These are phyloP conservation scores for Paramyrothecium sp. DNA, from an alignment of 2,329 filamentous ascomycete species.

Conservation along the genomic window DNA sequence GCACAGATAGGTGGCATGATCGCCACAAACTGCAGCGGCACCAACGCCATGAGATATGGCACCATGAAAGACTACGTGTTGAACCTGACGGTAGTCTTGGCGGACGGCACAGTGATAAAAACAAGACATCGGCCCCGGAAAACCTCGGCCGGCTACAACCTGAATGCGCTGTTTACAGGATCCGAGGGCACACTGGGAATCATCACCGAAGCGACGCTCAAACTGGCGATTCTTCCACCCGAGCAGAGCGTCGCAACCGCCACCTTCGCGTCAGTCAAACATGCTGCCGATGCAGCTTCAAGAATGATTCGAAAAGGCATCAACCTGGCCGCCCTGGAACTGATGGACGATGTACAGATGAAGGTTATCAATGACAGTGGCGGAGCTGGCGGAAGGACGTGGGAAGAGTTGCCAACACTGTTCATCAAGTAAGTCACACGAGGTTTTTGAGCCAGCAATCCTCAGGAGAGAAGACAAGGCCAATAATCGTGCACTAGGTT, in stretches of 20 bases:
- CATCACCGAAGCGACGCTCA: constrained; percentile 75
- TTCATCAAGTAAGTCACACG: constrained; percentile 69
- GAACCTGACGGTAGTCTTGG: constrained; percentile 75
- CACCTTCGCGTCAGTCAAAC: constrained; percentile 44
- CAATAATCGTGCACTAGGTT: too few species aligned
- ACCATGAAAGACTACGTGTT: constrained; percentile 89
- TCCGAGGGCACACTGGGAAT: constrained; percentile 82
- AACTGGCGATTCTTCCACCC: constrained; percentile 70
- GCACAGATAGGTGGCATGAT: constrained; percentile 84
- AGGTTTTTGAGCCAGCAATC: too few species aligned
- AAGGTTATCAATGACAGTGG: constrained; percentile 51
- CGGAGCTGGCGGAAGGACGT: constrained; percentile 51
- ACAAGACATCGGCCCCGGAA: constrained; percentile 75
- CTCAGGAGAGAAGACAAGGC: too few species aligned
- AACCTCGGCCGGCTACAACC: constrained; percentile 75
- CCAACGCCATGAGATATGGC: constrained; percentile 80
- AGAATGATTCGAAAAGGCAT: constrained; percentile 70
- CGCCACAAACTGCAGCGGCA: constrained; percentile 63
- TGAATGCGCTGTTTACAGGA: constrained; percentile 75
- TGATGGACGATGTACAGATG: constrained; percentile 80
- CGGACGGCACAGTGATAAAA: constrained; percentile 78
- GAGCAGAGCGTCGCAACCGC: constrained; percentile 68
- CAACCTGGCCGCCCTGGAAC: constrained; percentile 75
- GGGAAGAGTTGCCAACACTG: constrained; percentile 64
- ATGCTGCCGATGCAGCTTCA: constrained; percentile 69